Evolutionary conservation across 129 eudicot genomes (phyloP).

Genomic region (Logfia minima): DNA sequence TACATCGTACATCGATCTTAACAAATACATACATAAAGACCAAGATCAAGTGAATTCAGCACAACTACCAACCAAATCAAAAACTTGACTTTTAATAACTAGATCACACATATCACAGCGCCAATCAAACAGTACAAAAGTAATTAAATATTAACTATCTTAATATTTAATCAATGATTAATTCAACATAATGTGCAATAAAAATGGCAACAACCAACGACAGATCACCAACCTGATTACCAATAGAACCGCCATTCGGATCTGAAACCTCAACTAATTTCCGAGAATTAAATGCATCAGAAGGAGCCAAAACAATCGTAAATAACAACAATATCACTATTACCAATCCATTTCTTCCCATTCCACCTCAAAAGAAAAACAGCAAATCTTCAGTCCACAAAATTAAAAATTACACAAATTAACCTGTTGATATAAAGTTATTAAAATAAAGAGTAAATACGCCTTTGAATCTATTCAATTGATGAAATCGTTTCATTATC

Average conservation of each 20-base stretch:
- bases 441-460: neutral
- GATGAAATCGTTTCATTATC: constrained; percentile 12
- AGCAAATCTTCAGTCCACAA: constrained; percentile 22
- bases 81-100: neutral
- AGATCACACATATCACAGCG: constrained; percentile 11
- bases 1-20: neutral
- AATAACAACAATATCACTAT: constrained; percentile 26
- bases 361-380: constrained; percentile 24
- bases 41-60: constrained; percentile 7
- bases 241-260: constrained; percentile 19
- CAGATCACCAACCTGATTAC: constrained; percentile 27
- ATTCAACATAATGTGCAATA: neutral
- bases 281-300: constrained; percentile 23
- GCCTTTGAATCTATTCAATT: neutral
- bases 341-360: constrained; percentile 30
- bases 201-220: neutral
- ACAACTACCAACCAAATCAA: neutral
- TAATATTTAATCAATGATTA: neutral
- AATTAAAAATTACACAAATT: constrained; percentile 13
- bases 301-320: neutral
- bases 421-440: constrained; percentile 12
- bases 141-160: neutral
- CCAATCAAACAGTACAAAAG: constrained; percentile 19
- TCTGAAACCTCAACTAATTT: constrained; percentile 16
- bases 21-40: neutral